Evolutionary conservation across 768 basidiomycete genomes (phyloP), one percentile per base, ranked within the genome.

Genomic region (Lyophyllum shimeji): DNA sequence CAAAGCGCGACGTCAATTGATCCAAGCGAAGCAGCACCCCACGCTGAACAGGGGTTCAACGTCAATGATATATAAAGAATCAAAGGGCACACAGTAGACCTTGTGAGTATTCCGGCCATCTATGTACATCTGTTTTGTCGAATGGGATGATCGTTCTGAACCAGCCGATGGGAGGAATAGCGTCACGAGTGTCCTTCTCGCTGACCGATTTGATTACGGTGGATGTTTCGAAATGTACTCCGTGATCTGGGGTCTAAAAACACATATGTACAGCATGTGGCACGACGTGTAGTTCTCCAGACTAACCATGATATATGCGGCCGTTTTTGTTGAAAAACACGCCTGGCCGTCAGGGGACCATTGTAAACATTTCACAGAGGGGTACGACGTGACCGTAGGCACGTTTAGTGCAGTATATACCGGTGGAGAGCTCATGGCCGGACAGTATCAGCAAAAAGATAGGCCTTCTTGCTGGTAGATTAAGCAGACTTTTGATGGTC

Each of bases 341-440:
- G 84, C 72, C 63, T 93, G 90, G 0, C 90, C 90, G 50, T 92
- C 89, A 15, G 77, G 78, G 13, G 88, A 84, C 85, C 87, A 90
- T 66, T 90, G 89, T 8, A 93, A 67, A 63, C 80, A 80, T 11
- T 74, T 80, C 25, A 67, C 62, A 1, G 86, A 86, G 1, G 89
- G 85, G 51, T 78, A 73, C 3, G 84, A 74, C 11, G 83, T 78
- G 46, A 82, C 82, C 7, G 85, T 82, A 18, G 87, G 80, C 25
- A 90, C 72, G 59, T 66, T 80, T 13, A 89, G 67, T 15, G 81
- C 77, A 1, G 85, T 77, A 61, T 81, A 77, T 44, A 87, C 67
- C 2, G 56, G 50, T 8, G 50, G 47, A 29, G 58, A 60, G 15
- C 27, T 29, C 60, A 60, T 58, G 20, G 15, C 9, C 18, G 17